A percentile compares a stretch with the other conserved stretches of the same genome.
Evolutionary conservation across 129 eudicot species (phyloP).

Genomic region (Tanacetum coccineum): DNA sequence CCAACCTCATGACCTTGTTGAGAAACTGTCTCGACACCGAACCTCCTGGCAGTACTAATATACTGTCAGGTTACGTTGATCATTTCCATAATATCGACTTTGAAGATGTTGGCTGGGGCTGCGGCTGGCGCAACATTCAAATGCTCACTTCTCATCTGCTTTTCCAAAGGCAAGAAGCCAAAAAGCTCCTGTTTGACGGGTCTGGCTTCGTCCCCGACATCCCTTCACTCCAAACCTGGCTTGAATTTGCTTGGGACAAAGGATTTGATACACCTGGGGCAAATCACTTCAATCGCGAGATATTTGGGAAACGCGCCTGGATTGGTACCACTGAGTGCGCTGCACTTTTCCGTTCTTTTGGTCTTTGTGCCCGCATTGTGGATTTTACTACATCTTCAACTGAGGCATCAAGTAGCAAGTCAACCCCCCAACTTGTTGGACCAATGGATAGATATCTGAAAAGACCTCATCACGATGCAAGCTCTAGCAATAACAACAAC

Average conservation of each 20-base stretch:
- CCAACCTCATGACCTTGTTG: conserved; percentile 48
- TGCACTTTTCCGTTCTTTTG: conserved; percentile 83
- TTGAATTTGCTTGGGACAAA: conserved; percentile 79
- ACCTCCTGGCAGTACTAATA: conserved; percentile 32
- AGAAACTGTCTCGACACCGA: conserved; percentile 60
- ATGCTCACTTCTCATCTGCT: conserved; percentile 84
- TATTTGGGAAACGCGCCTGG: conserved; percentile 65
- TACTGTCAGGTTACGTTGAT: conserved; percentile 69
- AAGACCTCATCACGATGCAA: conserved; percentile 15
- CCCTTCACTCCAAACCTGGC: conserved; percentile 79
- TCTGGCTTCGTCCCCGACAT: conserved; percentile 75
- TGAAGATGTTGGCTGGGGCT: conserved; percentile 86
- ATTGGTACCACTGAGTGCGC: conserved; percentile 93
- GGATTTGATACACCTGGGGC: conserved; percentile 78
- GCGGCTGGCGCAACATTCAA: conserved; percentile 98
- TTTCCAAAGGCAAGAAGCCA: conserved; percentile 51
- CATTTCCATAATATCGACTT: conserved; percentile 58
- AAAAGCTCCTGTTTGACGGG: conserved; percentile 61
- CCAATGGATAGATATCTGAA: conserved; percentile 78
- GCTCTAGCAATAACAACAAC: conserved; percentile 20
- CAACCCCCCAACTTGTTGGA: conserved; percentile 42
- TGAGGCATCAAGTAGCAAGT: neutral
- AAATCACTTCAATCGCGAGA: conserved; percentile 41
- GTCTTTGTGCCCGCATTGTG: conserved; percentile 81
- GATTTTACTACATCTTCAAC: conserved; percentile 34